Evolutionary conservation across 163 green algal species (phyloP), one percentile per base, ranked within the genome.

Genomic region (Volvox carteri): DNA sequence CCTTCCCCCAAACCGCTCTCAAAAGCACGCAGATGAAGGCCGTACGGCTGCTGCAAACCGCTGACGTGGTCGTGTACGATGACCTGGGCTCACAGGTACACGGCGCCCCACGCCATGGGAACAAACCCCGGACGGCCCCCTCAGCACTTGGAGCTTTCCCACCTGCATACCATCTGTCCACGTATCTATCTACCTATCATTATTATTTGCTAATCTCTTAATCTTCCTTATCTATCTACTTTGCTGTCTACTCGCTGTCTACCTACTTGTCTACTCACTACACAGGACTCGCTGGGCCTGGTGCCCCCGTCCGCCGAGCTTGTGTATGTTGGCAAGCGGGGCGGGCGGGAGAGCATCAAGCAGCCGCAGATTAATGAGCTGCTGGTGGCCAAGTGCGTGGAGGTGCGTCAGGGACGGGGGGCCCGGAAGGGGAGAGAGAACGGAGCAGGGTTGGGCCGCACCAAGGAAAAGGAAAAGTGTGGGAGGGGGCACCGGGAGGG

Each of bases 31-130:
- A 97, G 94, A 37, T 96, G 30, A 91, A 92, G 25, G 95, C 93
- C 0, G 91, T 92, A 0, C 46, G 60, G 4, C 86, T 97, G 19
- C 79, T 97, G 21, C 46, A 90, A 33, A 41, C 78, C 8, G 95
- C 95, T 4, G 93, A 97, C 9, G 93, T 95, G 1, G 83, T 97
- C 0, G 80, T 97, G 4, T 97, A 96, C 79, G 95, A 97, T 78
- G 95, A 98, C 65, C 83, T 98, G 11, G 95, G 94, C 1, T 90
- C 93, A 14, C 83, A 95, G 92, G 93, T 94, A 70, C 65, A n/a
- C n/a, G n/a, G n/a, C n/a, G n/a, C n/a, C n/a, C n/a, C n/a, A n/a
- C n/a, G n/a, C n/a, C n/a, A n/a, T n/a, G n/a, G n/a, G n/a, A n/a
- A n/a, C n/a, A n/a, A n/a, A n/a, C n/a, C n/a, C n/a, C n/a, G n/a